phyloP scores from a whole-genome alignment of 768 basidiomycete species.

The Russula sp. region DNA sequence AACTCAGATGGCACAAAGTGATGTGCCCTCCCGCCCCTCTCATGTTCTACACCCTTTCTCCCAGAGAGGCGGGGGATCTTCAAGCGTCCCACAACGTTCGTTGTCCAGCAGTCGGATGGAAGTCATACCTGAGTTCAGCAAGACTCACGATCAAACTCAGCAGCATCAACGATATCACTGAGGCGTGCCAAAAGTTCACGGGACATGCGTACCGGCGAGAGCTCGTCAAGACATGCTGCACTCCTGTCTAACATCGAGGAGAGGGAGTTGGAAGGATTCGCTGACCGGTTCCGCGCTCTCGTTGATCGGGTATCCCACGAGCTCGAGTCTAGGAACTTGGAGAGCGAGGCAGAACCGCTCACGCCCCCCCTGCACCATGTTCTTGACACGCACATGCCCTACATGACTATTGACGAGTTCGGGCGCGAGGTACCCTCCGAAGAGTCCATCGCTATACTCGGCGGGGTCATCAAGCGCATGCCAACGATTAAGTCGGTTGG shows the following conservation, averaged over 20 bases:
- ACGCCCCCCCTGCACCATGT: slow-evolving; percentile 19
- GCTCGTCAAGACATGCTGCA: neutral
- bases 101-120: slow-evolving; percentile 13
- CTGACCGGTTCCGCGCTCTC: slow-evolving; percentile 46
- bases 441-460: slow-evolving; percentile 53
- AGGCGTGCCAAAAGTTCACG: slow-evolving; percentile 5
- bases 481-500: slow-evolving; percentile 77
- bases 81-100: slow-evolving; percentile 6
- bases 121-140: slow-evolving; percentile 17
- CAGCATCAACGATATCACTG: neutral
- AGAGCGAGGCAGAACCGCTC: slow-evolving; percentile 9
- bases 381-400: slow-evolving; percentile 25
- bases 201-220: neutral
- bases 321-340: slow-evolving; percentile 40
- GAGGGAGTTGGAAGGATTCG: slow-evolving; percentile 39
- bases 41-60: neutral
- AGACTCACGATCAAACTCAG: neutral
- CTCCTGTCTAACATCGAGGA: slow-evolving; percentile 23
- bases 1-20: neutral
- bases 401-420: slow-evolving; percentile 40
- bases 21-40: slow-evolving; percentile 3
- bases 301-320: slow-evolving; percentile 48
- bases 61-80: neutral
- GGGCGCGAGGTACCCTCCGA: slow-evolving; percentile 36
- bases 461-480: slow-evolving; percentile 65